Percentiles rank a stretch among this genome's conserved stretches.
Conservation (phyloP, 2,329 filamentous ascomycete genomes). For the Cercospora sp. region DNA sequence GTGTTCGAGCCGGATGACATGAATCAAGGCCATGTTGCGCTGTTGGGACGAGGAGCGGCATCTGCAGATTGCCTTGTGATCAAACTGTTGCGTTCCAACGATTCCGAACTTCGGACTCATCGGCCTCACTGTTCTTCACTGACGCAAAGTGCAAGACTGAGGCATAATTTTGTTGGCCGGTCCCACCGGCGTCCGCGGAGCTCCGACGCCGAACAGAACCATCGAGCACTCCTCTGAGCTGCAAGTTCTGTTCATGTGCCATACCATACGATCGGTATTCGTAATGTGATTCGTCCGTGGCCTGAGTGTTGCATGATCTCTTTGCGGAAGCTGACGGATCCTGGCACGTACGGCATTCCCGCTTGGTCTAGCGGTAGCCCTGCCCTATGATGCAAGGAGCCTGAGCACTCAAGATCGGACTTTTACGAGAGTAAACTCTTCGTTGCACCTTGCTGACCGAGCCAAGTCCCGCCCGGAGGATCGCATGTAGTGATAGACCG, state of each 20-base stretch:
- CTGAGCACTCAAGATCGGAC: slow-evolving; percentile 1
- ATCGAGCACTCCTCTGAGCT: not conserved
- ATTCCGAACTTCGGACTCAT: not conserved
- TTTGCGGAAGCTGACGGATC: slow-evolving; percentile 16
- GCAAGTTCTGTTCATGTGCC: slow-evolving; percentile 12
- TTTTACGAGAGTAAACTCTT: not conserved
- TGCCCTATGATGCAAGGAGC: not conserved
- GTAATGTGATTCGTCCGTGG: not conserved
- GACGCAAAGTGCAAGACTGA: slow-evolving; percentile 4
- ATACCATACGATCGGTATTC: slow-evolving; percentile 7
- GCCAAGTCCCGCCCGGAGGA: not conserved
- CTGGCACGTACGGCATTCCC: not conserved
- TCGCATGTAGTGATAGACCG: not conserved
- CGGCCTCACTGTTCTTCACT: not conserved
- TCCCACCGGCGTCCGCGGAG: not conserved
- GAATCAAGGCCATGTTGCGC: not conserved
- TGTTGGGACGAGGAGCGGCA: not conserved
- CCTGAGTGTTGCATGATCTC: slow-evolving; percentile 7
- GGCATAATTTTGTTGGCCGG: not conserved
- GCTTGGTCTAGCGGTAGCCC: slow-evolving; percentile 1
- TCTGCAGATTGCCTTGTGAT: not conserved
- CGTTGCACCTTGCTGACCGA: not conserved
- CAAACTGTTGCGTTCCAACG: not conserved
- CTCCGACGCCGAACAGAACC: slow-evolving; percentile 1
- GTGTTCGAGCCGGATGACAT: not conserved